Evolutionary conservation across 768 basidiomycete genomes (phyloP), one percentile per base, ranked within the genome.

Genomic region (Suillus cothurnatus): DNA sequence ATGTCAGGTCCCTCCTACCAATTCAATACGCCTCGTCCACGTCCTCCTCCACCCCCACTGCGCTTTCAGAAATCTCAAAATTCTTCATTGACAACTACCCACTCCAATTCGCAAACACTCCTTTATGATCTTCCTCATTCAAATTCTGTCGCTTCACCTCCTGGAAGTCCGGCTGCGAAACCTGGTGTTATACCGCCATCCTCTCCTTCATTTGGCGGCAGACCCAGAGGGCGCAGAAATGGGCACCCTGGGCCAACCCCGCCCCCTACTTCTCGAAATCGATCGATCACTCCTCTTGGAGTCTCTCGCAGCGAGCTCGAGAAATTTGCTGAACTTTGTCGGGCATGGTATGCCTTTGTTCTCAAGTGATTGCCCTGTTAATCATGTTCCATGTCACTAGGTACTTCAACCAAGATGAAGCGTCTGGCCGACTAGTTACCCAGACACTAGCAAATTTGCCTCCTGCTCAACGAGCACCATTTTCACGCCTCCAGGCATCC

Each of bases 391-490:
- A 21, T 61, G 60, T 67, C 21, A 60, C 39, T 70, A 94, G 93
- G 93, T 95, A 93, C 77, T 94, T 87, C 76, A 81, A 86, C 67
- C 93, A 94, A 76, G 90, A 94, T 72, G 88, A 92, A 70, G 83
- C 87, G 69, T 84, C 93, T 23, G 90, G 92, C 32, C 87, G 87
- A 57, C 80, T 84, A 66, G 94, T 97, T 88, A 91, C 92, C 17
- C 89, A 93, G 68, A 93, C 88, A 4, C 81, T 97, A 55, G 84
- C 92, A 53, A 89, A 88, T 39, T 83, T 95, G 4, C 90, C 91
- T 8, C 86, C 93, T 2, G 88, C 92, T 0, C 94, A 96, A 69
- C 89, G 92, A 64, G 93, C 94, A 11, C 90, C 92, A 1, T 97
- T 91, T 75, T 90, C 93, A 26, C 88, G 92, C 64, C 77, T 96